These are phyloP conservation scores for Glaciozyma antarctica DNA, from an alignment of 768 basidiomycete species.

Conservation along the genomic window DNA sequence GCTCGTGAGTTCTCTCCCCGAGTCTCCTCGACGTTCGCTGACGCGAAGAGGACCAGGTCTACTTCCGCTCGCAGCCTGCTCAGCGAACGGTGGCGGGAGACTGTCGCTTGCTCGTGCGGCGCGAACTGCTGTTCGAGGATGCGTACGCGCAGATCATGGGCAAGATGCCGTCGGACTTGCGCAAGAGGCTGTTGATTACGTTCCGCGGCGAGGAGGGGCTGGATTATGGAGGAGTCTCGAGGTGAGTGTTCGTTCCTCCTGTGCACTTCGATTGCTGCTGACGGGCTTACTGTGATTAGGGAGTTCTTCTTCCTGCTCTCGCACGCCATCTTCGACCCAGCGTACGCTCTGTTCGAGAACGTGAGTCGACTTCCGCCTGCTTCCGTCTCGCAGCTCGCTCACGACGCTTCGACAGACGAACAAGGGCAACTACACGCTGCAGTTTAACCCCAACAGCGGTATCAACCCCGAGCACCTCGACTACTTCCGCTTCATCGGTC, in stretches of 20 bases:
- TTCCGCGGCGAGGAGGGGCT: constrained; percentile 79
- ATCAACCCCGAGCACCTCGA: constrained; percentile 98
- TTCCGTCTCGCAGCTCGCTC: constrained; percentile 63
- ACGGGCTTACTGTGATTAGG: constrained; percentile 38
- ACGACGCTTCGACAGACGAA: constrained; percentile 83
- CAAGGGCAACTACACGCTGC: constrained; percentile 90
- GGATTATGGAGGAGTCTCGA: constrained; percentile 94
- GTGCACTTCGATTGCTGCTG: not conserved
- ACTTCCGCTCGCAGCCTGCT: constrained; percentile 96
- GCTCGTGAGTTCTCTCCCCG: constrained; percentile 42
- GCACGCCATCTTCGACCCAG: constrained; percentile 79
- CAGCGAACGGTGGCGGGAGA: constrained; percentile 95
- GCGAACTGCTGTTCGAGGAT: constrained; percentile 97
- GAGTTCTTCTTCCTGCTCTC: constrained; percentile 99
- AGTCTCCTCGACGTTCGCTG: not conserved
- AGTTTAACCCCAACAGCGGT: constrained; percentile 76
- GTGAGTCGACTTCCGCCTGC: constrained; percentile 3
- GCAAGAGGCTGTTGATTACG: constrained; percentile 98
- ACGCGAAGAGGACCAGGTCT: constrained; percentile 46
- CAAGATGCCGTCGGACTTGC: constrained; percentile 88
- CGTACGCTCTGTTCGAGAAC: constrained; percentile 24
- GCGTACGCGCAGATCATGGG: constrained; percentile 99
- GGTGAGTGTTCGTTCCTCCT: not conserved
- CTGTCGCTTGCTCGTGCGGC: constrained; percentile 92
- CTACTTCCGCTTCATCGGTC: constrained; percentile 90